A percentile compares a stretch with the other conserved stretches of the same genome.
Conservation (phyloP, 352 stramenopile genomes). For the Globisporangium rhizosaccharum region DNA sequence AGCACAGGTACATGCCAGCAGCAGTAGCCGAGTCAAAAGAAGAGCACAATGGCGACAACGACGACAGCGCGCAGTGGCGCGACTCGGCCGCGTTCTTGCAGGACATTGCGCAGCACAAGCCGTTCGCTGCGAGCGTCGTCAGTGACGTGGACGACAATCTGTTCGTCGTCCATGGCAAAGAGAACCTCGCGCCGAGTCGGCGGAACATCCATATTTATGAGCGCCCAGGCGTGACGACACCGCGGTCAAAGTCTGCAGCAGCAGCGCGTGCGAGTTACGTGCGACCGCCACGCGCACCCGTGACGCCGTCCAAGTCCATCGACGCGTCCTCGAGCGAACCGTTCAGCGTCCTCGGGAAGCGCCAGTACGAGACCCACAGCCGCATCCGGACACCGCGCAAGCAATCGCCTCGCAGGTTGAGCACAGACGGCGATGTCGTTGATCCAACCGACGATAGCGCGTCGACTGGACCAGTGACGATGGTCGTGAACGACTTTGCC, state of each 20-base stretch:
- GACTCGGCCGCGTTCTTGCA: slow-evolving; percentile 14
- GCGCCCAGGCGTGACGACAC: background rate
- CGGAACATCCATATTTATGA: slow-evolving; percentile 14
- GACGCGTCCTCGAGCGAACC: slow-evolving; percentile 1
- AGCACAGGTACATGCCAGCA: background rate
- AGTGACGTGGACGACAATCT: background rate
- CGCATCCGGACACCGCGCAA: background rate
- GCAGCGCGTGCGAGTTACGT: background rate
- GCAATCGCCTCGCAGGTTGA: background rate
- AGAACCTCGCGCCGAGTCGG: slow-evolving; percentile 18
- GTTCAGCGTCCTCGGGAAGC: slow-evolving; percentile 19
- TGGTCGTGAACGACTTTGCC: slow-evolving; percentile 47
- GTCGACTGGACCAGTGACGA: slow-evolving; percentile 9
- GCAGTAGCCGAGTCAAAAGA: slow-evolving; percentile 4
- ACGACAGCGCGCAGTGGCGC: slow-evolving; percentile 12
- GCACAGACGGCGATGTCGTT: background rate
- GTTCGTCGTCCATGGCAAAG: slow-evolving; percentile 10
- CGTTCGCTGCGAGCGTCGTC: background rate
- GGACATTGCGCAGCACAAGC: slow-evolving; percentile 6
- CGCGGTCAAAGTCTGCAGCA: slow-evolving; percentile 1
- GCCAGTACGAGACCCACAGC: background rate
- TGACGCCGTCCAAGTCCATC: slow-evolving; percentile 3
- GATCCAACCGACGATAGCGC: background rate
- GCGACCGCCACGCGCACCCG: slow-evolving; percentile 10
- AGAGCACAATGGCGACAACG: slow-evolving; percentile 10